Base-by-base conservation (phyloP, 2,329 filamentous ascomycete species). In the Cryphonectria japonica region DNA sequence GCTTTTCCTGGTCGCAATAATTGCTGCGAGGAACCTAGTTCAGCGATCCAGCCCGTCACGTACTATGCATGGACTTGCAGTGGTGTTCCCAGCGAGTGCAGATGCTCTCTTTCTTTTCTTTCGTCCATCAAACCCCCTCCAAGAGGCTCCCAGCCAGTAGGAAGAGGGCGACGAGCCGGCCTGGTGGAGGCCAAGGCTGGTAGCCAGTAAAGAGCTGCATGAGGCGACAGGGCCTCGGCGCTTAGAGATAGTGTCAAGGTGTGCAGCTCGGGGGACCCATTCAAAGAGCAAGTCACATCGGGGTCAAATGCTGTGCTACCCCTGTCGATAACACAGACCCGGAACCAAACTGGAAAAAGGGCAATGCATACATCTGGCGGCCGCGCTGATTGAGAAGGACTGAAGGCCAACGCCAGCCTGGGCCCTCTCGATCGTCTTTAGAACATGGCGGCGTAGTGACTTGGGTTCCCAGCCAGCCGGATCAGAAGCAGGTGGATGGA, bases 161-260 rank as follows among this genome's bases (percentile, higher is more conserved):
- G 72, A 79, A 59, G 66, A 60, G 75, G 69, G 71, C 73, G 75
- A 74, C 72, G 74, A 72, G 72, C 77, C 72, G 72, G 77, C 76
- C 74, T 76, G 76, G 77, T 74, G 76, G 77, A 72, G 76, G 73
- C 69, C 72, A 68, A 71, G 68, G 70, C 63, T 72, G 75, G 70
- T 73, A 75, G 68, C 76, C 70, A 76, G 73, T 78, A 77, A 75
- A 75, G 82, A 82, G 81, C 82, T 85, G 85, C 85, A 85, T 82
- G 80, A 79, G 79, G 77, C 76, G 82, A 84, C 84, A 86, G 83
- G 67, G 82, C 82, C 79, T 84, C 83, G 85, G 87, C 87, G 87
- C 86, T 88, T 88, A 88, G 81, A 77, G 78, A 78, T 78, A 75
- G 79, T 78, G 78, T 69, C 57, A 43, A 69, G 73, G 61, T 50